phyloP scores from a whole-genome alignment of 2,329 filamentous ascomycete genomes.

The Trichoderma sp. region DNA sequence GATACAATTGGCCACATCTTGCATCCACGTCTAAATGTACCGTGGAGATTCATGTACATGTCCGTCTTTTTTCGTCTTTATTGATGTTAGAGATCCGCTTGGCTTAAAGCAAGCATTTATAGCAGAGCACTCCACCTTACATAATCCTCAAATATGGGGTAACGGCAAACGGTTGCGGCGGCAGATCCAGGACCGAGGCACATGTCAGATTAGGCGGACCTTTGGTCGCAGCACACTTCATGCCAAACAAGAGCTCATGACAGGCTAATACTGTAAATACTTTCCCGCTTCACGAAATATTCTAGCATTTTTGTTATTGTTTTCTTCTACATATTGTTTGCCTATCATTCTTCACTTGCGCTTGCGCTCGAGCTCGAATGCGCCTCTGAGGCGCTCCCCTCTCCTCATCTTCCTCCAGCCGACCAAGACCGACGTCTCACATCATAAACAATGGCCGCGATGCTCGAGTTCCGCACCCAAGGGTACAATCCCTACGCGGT shows the following conservation, averaged over 20 bases:
- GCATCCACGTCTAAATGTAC: not conserved
- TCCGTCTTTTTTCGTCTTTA: not conserved
- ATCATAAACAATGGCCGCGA: conserved; percentile 51
- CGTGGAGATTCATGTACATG: not conserved
- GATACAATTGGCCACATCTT: not conserved
- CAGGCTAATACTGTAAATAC: not conserved
- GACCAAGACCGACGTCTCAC: not conserved
- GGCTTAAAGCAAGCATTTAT: not conserved
- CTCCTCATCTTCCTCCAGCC: not conserved
- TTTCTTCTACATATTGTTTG: too few relatives aligned
- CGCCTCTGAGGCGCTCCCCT: conserved; percentile 25
- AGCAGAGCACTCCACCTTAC: not conserved
- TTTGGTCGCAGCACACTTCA: not conserved
- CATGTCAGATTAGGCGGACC: conserved; percentile 32
- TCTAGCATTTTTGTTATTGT: too few relatives aligned
- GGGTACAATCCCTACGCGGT: conserved; percentile 96
- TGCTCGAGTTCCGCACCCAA: conserved; percentile 92
- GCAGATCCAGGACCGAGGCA: conserved; percentile 37
- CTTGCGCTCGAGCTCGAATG: conserved; percentile 26
- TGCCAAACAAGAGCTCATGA: conserved; percentile 7
- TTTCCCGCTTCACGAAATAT: too few relatives aligned
- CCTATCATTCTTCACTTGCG: too few relatives aligned
- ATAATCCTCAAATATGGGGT: conserved; percentile 5
- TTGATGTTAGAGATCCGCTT: not conserved
- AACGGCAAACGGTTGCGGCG: not conserved